Percentiles rank a stretch among this genome's conserved stretches.
These are phyloP conservation scores for Platanthera zijinensis DNA, from an alignment of 106 monocot genomes.

Conservation along the genomic window DNA sequence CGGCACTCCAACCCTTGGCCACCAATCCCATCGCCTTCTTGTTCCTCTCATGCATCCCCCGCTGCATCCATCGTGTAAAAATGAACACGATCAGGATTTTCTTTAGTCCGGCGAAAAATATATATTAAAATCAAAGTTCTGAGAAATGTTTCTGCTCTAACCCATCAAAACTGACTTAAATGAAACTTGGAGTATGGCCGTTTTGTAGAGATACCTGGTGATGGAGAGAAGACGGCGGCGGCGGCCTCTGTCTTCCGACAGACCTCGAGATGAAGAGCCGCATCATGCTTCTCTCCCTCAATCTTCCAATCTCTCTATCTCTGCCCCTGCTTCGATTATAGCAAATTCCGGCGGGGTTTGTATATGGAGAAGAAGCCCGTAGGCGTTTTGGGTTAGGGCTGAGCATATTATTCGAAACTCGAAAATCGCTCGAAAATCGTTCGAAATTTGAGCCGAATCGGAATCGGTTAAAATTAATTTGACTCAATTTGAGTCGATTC, in stretches of 20 bases:
- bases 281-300: constrained; percentile 15
- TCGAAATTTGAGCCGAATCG: too few relatives aligned
- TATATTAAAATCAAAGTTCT: not conserved
- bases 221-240: not conserved
- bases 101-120: not conserved
- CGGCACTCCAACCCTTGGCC: constrained; percentile 89
- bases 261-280: constrained; percentile 12
- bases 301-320: not conserved
- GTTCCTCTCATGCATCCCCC: constrained; percentile 79
- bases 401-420: too few relatives aligned
- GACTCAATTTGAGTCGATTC: too few relatives aligned
- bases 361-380: too few relatives aligned
- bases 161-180: not conserved
- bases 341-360: too few relatives aligned
- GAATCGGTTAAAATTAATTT: too few relatives aligned
- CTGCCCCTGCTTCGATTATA: too few relatives aligned
- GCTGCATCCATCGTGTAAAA: constrained; percentile 24
- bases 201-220: constrained; percentile 7
- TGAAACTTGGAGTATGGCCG: not conserved
- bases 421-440: too few relatives aligned
- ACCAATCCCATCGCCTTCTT: constrained; percentile 94
- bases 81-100: not conserved
- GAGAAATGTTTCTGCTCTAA: not conserved
- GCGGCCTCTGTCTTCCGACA: constrained; percentile 6
- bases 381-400: too few relatives aligned